phyloP scores from a whole-genome alignment of 441 rosid genomes.

The Monsonia emarginata region DNA sequence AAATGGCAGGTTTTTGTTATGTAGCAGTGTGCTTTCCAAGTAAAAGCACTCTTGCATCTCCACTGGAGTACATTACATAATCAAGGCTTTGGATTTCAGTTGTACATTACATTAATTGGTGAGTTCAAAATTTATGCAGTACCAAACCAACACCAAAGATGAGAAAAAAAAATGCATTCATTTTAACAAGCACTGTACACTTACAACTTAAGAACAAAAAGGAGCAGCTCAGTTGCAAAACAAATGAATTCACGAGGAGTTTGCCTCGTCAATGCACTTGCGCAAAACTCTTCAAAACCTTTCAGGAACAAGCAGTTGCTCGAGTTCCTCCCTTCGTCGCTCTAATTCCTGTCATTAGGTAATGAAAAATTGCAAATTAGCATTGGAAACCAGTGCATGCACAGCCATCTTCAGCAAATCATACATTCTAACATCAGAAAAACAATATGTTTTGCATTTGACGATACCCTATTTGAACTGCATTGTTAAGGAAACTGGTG shows the following conservation, averaged over 20 bases:
- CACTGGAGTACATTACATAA: too few species aligned
- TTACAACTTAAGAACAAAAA: background rate
- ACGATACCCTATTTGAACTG: background rate
- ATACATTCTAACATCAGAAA: background rate
- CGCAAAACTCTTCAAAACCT: background rate
- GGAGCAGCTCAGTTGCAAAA: background rate
- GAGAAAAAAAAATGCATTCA: background rate
- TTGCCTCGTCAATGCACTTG: background rate
- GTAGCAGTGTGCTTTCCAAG: too few species aligned
- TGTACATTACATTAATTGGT: too few species aligned
- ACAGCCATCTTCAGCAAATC: background rate
- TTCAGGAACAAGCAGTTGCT: conserved; percentile 2
- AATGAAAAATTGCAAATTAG: background rate
- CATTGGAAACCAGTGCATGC: background rate
- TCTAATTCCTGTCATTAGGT: background rate
- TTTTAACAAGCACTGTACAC: background rate
- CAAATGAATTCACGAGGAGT: background rate
- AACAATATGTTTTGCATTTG: background rate
- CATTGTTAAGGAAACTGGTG: background rate
- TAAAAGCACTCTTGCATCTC: too few species aligned
- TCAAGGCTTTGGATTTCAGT: too few species aligned
- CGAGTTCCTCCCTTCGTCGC: conserved; percentile 3
- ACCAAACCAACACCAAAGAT: background rate
- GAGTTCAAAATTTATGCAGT: background rate
- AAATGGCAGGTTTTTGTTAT: too few species aligned